Base-by-base conservation (phyloP, 2,329 filamentous ascomycete genomes). In the Epichloe hybrida region DNA sequence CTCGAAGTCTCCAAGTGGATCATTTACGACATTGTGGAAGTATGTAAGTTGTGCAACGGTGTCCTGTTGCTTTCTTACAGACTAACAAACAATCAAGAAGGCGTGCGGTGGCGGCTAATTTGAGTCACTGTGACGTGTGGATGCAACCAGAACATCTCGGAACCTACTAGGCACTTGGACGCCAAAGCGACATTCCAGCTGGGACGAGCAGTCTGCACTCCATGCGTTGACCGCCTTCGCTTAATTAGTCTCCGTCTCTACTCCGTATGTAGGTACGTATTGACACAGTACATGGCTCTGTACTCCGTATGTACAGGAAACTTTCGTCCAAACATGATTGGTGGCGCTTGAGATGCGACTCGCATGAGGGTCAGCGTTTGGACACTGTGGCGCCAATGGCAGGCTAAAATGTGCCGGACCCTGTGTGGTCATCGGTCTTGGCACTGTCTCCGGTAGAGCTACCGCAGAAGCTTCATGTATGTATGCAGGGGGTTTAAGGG, bases 1-100 rank as follows among this genome's bases (percentile, higher is more conserved):
- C 58, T 59, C 57, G 58, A 61, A 61, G 44, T 43, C 17, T 11
- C 50, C 46, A 48, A 38, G 17, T 13, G 36, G 15, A 46, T n/a
- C n/a, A 36, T 12, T 15, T 15, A 46, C 21, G 15, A 46, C 4
- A 31, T 31, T 17, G 21, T 34, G 21, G 12, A 21, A 6, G 12
- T 44, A 27, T 27, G 27, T 9, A 23, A 9, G 3, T 38, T n/a
- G 17, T 23, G 46, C 23, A 49, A 41, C 37, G 37, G 37, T 41
- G 46, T 49, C 46, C 37, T 12, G 11, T 31, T 38, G 34, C 40
- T 13, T 17, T 15, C 20, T 21, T n/a, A 8, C 27, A 9, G 8
- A 38, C 13, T 21, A 12, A 41, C 20, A 41, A 23, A 12, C 39
- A 7, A 21, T 17, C 15, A 27, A 15, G 23, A 36, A 13, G 34